Evolutionary conservation across 1,139 yeast species (phyloP), one percentile per base, ranked within the genome.

Genomic region (Lodderomyces pseudojiufengensis): DNA sequence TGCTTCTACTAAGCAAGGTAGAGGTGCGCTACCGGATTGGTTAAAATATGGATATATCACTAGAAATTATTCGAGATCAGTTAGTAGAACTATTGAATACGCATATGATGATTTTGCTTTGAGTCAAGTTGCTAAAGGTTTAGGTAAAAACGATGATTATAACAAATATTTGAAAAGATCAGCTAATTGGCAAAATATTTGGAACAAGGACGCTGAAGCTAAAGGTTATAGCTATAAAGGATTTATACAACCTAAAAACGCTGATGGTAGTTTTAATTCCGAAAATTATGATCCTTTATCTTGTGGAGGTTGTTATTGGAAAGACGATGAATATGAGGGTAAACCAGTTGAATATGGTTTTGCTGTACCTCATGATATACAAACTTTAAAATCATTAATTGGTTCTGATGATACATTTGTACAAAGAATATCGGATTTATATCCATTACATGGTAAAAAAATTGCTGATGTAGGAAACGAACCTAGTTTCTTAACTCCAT

Each of bases 311-410:
- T 61, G 67, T 38, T 61, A 61, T 42, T 61, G 66, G 67, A 46
- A 51, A 2, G 57, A 86, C 49, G 85, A 85, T 51, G 76, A 84
- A 37, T 66, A 69, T 30, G 84, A 80, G 34, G 84, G 83, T 11
- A 76, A 76, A 47, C 76, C 75, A 27, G 84, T 84, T 30, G 70
- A 74, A 36, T 85, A 85, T 53, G 70, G 63, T 3, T 61, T 65
- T 58, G 52, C 63, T 1, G 63, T 63, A 5, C 64, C 61, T 2
- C 59, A 51, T 42, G 71, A 65, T 40, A 51, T 62, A 10, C 44
- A 44, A n/a, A 52, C 62, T 1, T 49, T 65, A 35, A 45, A 50
- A 9, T 37, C 39, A 5, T 49, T 59, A 25, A 50, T 58, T 25
- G 68, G 68, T 2, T 52, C 51, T 7, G 44, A 58, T 22, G 56